Base-by-base conservation (phyloP, 768 basidiomycete species). In the Amanita jacksonii region DNA sequence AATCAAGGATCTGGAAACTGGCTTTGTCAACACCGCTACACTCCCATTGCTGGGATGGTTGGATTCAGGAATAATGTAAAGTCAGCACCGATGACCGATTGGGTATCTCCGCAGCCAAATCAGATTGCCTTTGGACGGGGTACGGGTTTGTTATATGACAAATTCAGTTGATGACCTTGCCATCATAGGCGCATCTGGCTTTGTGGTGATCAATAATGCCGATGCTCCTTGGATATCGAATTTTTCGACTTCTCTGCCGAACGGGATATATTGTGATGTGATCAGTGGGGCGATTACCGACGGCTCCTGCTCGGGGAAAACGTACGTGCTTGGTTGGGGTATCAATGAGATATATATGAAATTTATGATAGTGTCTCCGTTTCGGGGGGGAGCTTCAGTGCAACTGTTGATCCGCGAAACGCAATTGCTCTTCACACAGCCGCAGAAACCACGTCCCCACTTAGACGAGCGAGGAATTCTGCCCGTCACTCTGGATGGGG, bases 111-210 rank as follows among this genome's bases (percentile, higher is more conserved):
- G 0, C 66, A 68, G 37, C 61, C 69, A 3, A 63, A 77, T 46
- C 81, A 72, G 54, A 79, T 84, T 46, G 81, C 81, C 0, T 85
- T 82, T 51, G 76, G 76, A 4, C 61, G 81, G 51, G 81, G 81
- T 72, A 45, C 7, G 63, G 54, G 10, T 15, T 18, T 38, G 32
- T 37, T 22, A 12, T 7, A 10, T 16, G 6, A 16, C 18, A 15
- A 4, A 24, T 9, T 8, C 39, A 2, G 37, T 22, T 40, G 23
- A 23, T 22, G 28, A 25, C 27, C 8, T 35, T 13, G 8, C 32
- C 8, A 25, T 37, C 19, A 43, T 9, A 79, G 77, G 76, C 22
- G 57, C 73, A 1, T 55, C 60, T 33, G 80, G 81, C 2, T 81
- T 77, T 46, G 74, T 81, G 1, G 79, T 72, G 0, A 83, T 84